These are phyloP conservation scores for Oropetium thomaeum DNA, from an alignment of 176 grass and related monocot species.

Conservation along the genomic window DNA sequence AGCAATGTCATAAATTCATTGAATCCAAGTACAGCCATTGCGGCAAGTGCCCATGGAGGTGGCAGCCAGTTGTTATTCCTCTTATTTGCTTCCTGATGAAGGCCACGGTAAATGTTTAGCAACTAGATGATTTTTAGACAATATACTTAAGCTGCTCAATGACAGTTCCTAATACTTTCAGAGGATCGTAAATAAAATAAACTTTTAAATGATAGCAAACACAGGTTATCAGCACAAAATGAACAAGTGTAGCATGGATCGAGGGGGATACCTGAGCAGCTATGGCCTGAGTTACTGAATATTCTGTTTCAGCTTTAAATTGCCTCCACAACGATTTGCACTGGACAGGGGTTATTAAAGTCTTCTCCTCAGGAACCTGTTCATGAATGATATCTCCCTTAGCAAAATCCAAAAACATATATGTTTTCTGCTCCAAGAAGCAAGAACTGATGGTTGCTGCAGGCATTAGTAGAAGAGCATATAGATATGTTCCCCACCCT, in stretches of 20 bases:
- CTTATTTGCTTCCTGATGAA: constrained; percentile 89
- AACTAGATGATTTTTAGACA: not conserved
- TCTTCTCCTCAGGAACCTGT: constrained; percentile 65
- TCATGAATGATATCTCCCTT: constrained; percentile 26
- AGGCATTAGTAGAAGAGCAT: constrained; percentile 3
- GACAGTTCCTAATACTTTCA: not conserved
- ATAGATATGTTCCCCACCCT: constrained; percentile 38
- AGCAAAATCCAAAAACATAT: constrained; percentile 19
- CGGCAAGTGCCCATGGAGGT: constrained; percentile 96
- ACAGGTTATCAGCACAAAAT: not conserved
- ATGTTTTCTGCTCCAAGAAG: constrained; percentile 29
- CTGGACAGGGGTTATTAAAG: constrained; percentile 85
- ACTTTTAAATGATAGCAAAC: not conserved
- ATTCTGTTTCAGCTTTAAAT: constrained; percentile 92
- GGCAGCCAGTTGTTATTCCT: constrained; percentile 94
- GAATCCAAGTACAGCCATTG: constrained; percentile 91
- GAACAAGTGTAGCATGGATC: not conserved
- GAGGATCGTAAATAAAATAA: not conserved
- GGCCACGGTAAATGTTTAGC: constrained; percentile 4
- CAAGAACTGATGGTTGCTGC: constrained; percentile 1
- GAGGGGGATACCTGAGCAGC: constrained; percentile 68
- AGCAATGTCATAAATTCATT: constrained; percentile 97
- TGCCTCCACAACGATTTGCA: constrained; percentile 91
- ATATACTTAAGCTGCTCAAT: not conserved
- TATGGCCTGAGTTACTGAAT: constrained; percentile 88